Evolutionary conservation across 1,139 yeast species (phyloP).

Genomic region (Petasospora fabianii): DNA sequence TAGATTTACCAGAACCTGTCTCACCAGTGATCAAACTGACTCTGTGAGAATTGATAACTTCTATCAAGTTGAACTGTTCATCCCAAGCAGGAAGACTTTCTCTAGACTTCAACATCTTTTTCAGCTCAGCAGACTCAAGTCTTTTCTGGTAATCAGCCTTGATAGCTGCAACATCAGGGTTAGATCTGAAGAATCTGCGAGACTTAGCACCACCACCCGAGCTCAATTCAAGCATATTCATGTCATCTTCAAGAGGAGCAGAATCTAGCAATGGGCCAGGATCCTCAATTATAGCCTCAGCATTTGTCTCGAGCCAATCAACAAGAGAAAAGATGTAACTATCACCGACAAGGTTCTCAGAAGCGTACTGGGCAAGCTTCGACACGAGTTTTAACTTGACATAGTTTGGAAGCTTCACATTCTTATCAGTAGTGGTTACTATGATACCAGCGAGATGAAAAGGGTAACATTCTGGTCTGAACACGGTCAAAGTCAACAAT

Average conservation of each 20-base stretch:
- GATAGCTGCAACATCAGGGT: slow-evolving; percentile 29
- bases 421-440: slow-evolving; percentile 43
- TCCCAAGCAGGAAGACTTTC: slow-evolving; percentile 78
- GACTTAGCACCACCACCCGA: slow-evolving; percentile 4
- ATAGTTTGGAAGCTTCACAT: slow-evolving; percentile 60
- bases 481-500: slow-evolving; percentile 46
- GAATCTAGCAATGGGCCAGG: slow-evolving; percentile 65
- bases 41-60: slow-evolving; percentile 52
- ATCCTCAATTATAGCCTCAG: slow-evolving; percentile 51
- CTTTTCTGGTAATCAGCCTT: slow-evolving; percentile 30
- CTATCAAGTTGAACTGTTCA: slow-evolving; percentile 52
- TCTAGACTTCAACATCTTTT: slow-evolving; percentile 43
- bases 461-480: slow-evolving; percentile 55
- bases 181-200: slow-evolving; percentile 20
- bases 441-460: slow-evolving; percentile 59
- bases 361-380: slow-evolving; percentile 42
- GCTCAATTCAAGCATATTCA: slow-evolving; percentile 2
- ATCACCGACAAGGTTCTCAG: slow-evolving; percentile 54
- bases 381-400: slow-evolving; percentile 63
- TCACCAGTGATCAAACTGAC: slow-evolving; percentile 89
- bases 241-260: slow-evolving; percentile 8
- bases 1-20: slow-evolving; percentile 95
- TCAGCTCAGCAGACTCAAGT: slow-evolving; percentile 26
- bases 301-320: slow-evolving; percentile 73
- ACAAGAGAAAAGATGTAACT: slow-evolving; percentile 60